Conservation (phyloP, 257 asterid genomes). For the Anisodus tanguticus region DNA sequence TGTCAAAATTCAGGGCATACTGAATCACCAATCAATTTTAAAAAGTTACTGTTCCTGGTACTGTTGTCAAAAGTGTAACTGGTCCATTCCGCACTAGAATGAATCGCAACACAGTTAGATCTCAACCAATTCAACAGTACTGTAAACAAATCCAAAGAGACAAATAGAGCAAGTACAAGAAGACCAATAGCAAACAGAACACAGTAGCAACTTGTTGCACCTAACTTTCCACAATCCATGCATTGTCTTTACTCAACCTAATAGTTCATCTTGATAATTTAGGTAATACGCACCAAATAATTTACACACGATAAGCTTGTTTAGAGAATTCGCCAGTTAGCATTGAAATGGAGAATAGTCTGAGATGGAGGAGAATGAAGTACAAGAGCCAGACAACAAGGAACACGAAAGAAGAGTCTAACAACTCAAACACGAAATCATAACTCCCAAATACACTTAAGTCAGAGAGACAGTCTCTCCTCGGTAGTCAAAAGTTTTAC, state of each 20-base stretch:
- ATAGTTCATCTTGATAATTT: neutral
- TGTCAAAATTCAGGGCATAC: conserved; percentile 5
- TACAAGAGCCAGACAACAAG: neutral
- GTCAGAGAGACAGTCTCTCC: neutral
- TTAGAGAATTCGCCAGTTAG: neutral
- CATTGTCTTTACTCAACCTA: neutral
- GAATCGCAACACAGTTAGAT: neutral
- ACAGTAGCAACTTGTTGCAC: neutral
- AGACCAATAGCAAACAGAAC: neutral
- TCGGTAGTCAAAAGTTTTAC: neutral
- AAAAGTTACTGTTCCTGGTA: neutral
- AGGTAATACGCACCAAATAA: neutral
- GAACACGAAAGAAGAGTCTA: neutral
- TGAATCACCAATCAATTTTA: neutral
- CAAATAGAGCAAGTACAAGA: neutral
- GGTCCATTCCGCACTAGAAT: conserved; percentile 20
- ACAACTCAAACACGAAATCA: neutral
- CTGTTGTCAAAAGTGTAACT: neutral
- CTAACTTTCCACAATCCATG: neutral
- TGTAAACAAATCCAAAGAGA: neutral
- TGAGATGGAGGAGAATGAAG: neutral
- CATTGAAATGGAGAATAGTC: conserved; percentile 1
- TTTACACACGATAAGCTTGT: neutral
- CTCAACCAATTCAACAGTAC: neutral
- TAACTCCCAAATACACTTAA: neutral